phyloP scores from a whole-genome alignment of 2,329 filamentous ascomycete genomes.

The Penicillium thymicola region DNA sequence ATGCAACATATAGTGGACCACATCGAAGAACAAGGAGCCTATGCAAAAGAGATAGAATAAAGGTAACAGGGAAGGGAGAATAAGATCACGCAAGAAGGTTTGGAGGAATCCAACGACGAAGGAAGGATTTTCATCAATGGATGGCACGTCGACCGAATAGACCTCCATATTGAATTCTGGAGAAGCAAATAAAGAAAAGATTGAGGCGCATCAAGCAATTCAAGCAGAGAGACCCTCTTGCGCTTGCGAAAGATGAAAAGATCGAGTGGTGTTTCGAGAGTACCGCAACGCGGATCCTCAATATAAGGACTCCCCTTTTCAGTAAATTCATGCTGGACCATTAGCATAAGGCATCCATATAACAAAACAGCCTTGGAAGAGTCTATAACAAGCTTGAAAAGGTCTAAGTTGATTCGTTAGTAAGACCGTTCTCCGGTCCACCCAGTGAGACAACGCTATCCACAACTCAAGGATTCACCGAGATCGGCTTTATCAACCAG shows the following conservation, averaged over 20 bases:
- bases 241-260: background rate
- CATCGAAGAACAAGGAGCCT: constrained; percentile 20
- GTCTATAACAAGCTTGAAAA: background rate
- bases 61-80: background rate
- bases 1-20: constrained; percentile 16
- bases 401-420: background rate
- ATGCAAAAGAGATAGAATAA: constrained; percentile 14
- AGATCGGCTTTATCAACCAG: background rate
- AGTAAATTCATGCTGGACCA: background rate
- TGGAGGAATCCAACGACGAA: background rate
- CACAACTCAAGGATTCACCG: background rate
- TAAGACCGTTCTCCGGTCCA: background rate
- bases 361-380: background rate
- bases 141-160: background rate
- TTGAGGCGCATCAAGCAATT: background rate
- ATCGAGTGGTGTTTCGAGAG: background rate
- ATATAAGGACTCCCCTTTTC: background rate
- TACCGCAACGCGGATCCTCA: background rate
- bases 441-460: background rate
- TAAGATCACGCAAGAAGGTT: background rate
- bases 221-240: background rate
- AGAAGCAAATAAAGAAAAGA: background rate
- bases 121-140: background rate
- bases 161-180: background rate
- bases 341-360: background rate